These are phyloP conservation scores for Arabis alpina DNA, from an alignment of 345 rosid genomes.

Conservation along the genomic window DNA sequence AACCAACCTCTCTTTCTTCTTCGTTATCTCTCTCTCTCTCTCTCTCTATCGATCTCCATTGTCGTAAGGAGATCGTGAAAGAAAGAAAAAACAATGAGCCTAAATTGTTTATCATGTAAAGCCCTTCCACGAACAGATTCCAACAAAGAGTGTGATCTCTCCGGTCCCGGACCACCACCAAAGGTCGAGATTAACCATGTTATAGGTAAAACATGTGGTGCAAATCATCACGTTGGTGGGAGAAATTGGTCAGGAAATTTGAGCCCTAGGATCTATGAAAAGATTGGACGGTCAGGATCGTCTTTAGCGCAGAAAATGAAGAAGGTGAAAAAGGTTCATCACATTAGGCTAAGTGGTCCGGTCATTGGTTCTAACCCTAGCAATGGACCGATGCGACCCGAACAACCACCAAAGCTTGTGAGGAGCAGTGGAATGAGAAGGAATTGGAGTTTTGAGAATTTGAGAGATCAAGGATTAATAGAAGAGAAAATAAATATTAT, in stretches of 20 bases:
- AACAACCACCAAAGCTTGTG: slow-evolving; percentile 56
- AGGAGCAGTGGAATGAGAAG: slow-evolving; percentile 87
- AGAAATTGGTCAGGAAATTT: slow-evolving; percentile 52
- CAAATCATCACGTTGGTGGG: slow-evolving; percentile 26
- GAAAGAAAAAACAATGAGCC: slow-evolving; percentile 47
- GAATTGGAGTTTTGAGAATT: slow-evolving; percentile 87
- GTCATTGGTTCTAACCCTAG: slow-evolving; percentile 29
- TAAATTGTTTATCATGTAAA: slow-evolving; percentile 65
- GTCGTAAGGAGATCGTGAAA: slow-evolving; percentile 15
- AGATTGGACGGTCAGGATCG: slow-evolving; percentile 34
- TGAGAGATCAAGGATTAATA: slow-evolving; percentile 41
- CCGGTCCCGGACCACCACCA: slow-evolving; percentile 43
- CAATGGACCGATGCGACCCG: slow-evolving; percentile 1
- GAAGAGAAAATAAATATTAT: slow-evolving; percentile 23
- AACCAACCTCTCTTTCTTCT: slow-evolving; percentile 25
- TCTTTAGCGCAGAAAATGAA: slow-evolving; percentile 48
- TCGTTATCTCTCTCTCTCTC: slow-evolving; percentile 13
- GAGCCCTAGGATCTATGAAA: slow-evolving; percentile 39
- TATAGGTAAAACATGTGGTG: slow-evolving; percentile 47
- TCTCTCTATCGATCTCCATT: slow-evolving; percentile 32
- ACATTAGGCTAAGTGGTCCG: slow-evolving; percentile 44
- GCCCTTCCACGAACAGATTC: slow-evolving; percentile 43
- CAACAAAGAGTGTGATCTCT: slow-evolving; percentile 23
- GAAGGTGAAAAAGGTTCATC: slow-evolving; percentile 40
- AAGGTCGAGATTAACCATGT: slow-evolving; percentile 23